Percentiles rank a stretch among this genome's conserved stretches.
Evolutionary conservation across 2,329 filamentous ascomycete species (phyloP).

Genomic region (Talaromyces sp.): DNA sequence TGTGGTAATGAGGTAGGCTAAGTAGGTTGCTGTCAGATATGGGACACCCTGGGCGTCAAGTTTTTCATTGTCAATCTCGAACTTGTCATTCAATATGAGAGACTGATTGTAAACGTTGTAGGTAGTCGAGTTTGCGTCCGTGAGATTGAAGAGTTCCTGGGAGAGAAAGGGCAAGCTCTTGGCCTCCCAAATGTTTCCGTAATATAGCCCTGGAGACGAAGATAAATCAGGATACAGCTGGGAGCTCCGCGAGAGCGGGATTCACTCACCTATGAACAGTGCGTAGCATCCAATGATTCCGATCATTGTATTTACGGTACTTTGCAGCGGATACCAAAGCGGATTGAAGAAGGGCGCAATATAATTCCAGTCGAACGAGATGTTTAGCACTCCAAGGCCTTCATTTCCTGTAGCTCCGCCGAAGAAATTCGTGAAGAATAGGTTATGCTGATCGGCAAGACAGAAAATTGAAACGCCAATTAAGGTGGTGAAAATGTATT

Average conservation of each 20-base stretch:
- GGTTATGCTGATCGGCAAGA: conserved; percentile 40
- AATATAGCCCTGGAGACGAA: conserved; percentile 30
- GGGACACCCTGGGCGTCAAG: conserved; percentile 39
- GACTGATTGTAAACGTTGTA: conserved; percentile 42
- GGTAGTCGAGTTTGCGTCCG: conserved; percentile 32
- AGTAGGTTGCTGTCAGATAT: conserved; percentile 39
- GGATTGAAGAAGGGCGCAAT: conserved; percentile 32
- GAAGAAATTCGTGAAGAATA: conserved; percentile 47
- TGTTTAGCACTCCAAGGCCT: conserved; percentile 37
- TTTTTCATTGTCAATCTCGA: conserved; percentile 33
- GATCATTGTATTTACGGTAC: conserved; percentile 36
- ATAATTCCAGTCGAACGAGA: conserved; percentile 46
- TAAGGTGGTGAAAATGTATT: conserved; percentile 42
- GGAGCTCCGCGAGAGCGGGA: neutral
- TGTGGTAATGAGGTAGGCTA: conserved; percentile 38
- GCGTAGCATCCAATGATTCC: conserved; percentile 36
- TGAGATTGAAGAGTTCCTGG: conserved; percentile 36
- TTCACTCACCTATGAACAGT: conserved; percentile 28
- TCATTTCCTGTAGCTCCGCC: conserved; percentile 47
- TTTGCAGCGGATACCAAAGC: conserved; percentile 37
- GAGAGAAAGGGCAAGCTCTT: conserved; percentile 42
- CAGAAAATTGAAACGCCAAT: conserved; percentile 44
- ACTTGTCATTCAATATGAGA: conserved; percentile 36
- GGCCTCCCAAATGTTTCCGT: conserved; percentile 37
- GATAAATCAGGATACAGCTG: neutral